These are phyloP conservation scores for Colletotrichum sublineola DNA, from an alignment of 2,329 filamentous ascomycete species.

Conservation along the genomic window DNA sequence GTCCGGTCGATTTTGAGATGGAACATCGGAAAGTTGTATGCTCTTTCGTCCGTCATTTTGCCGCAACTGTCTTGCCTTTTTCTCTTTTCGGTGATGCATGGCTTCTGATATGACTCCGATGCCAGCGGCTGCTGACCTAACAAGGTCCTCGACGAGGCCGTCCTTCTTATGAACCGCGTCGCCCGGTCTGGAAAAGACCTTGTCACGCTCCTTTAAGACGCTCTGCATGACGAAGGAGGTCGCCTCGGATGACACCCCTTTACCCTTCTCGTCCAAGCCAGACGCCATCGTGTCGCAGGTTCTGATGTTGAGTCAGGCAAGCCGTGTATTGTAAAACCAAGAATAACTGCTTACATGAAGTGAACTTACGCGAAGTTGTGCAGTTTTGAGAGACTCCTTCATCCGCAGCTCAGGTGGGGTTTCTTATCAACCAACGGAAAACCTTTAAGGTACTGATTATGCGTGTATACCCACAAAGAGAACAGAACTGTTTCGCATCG, in stretches of 20 bases:
- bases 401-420: too few species aligned
- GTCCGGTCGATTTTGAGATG: background rate
- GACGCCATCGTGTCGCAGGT: background rate
- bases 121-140: conserved; percentile 40
- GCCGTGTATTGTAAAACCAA: too few species aligned
- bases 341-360: background rate
- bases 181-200: background rate
- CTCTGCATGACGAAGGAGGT: background rate
- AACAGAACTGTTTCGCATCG: background rate
- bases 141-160: conserved; percentile 37
- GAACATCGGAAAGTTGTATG: background rate
- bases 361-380: background rate
- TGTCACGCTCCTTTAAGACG: conserved; percentile 17
- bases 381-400: background rate
- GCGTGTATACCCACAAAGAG: background rate
- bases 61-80: conserved; percentile 20
- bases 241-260: background rate
- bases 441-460: too few species aligned
- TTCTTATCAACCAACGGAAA: too few species aligned
- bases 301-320: background rate
- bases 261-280: background rate
- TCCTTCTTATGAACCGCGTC: conserved; percentile 14
- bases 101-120: conserved; percentile 44
- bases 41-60: rapidly evolving
- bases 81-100: conserved; percentile 41